Conservation (phyloP, 495 filamentous ascomycete genomes). For the Neurospora cerealis region DNA sequence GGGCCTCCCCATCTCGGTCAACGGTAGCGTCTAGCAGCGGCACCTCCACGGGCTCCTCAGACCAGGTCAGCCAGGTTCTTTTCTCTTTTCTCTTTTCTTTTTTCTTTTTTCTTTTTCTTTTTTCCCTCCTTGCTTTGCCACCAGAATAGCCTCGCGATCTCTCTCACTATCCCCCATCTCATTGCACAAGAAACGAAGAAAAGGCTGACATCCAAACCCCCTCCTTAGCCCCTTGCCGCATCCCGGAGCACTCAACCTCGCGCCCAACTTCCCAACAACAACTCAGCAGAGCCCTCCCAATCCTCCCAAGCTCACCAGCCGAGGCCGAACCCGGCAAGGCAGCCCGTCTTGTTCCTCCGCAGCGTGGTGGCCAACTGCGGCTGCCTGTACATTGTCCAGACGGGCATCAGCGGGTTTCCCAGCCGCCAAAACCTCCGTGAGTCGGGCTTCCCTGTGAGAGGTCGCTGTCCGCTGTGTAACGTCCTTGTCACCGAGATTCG, state of each 20-base stretch:
- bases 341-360: not conserved
- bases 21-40: not conserved
- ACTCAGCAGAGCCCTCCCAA: not conserved
- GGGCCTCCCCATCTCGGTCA: not conserved
- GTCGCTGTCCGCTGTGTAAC: not conserved
- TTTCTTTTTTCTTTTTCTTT: too few species aligned
- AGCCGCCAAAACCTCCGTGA: fast-evolving
- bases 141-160: not conserved
- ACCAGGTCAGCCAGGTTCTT: not conserved
- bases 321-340: not conserved
- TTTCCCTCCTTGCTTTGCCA: not conserved
- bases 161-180: not conserved
- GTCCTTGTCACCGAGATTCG: not conserved
- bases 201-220: not conserved
- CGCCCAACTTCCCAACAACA: not conserved
- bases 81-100: not conserved
- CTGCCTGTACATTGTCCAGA: not conserved
- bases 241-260: not conserved
- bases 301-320: not conserved
- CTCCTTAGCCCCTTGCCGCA: not conserved
- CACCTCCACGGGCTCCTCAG: not conserved
- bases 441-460: not conserved
- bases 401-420: not conserved
- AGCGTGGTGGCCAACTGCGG: not conserved
- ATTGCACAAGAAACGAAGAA: not conserved